Base-by-base conservation (phyloP, 2,329 filamentous ascomycete genomes). In the Paracamarosporium sp. region DNA sequence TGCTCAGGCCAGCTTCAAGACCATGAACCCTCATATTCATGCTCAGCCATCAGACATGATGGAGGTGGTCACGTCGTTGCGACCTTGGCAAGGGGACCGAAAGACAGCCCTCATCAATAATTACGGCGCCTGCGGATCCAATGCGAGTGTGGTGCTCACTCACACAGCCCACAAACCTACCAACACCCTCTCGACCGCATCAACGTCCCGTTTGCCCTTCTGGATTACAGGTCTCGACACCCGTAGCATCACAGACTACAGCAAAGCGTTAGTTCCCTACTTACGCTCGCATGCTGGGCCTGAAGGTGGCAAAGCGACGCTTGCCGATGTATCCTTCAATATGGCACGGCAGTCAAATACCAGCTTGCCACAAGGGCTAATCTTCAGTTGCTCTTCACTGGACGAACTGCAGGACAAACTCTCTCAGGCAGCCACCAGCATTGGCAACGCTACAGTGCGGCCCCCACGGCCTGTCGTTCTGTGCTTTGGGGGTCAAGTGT, bases 71-170 rank as follows among this genome's bases (percentile, higher is more conserved):
- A 62, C 33, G 1, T 12, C 13, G 1, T 8, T 51, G 9, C 31
- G 43, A 44, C 30, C 46, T 3, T 71, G 68, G 66, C 17, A 60
- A 13, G 46, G 46, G 1, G 11, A 36, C 0, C 47, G 40, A 30
- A 56, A 48, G 17, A 41, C 51, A 4, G 66, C 68, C 0, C 33
- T 58, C 1, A 56, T 73, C 20, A 71, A 70, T 47, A 69, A 60
- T 41, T 69, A 69, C 36, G 68, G 68, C 3, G 68, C 68, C 13
- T 40, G 53, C 2, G 68, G 68, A 2, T 56, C 46, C 25, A 72
- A 71, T 40, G 61, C 67, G 3, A 28, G 59, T 0, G 45, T 71
- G 41, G 27, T 68, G 3, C 45, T 60, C 5, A 40, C n/a, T 15
- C 27, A 66, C 31, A 33, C 55, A 1, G 2, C 27, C 2, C 20